Conservation (phyloP, 805 yeast species). For the Metschnikowia hibisci region DNA sequence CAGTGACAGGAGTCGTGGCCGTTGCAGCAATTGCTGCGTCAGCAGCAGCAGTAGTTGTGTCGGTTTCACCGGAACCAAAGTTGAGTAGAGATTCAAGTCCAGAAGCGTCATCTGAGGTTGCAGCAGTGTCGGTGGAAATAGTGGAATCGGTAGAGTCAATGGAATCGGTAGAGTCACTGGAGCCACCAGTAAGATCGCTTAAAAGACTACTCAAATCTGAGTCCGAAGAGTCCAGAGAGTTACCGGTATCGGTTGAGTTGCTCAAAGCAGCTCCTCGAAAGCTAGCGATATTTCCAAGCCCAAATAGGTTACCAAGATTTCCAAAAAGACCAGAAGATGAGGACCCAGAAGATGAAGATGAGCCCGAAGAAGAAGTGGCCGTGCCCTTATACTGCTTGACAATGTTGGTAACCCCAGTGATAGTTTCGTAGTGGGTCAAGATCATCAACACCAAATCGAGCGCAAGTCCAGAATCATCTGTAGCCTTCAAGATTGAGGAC, state of each 20-base stretch:
- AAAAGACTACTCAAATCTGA: conserved; percentile 4
- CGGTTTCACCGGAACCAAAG: not conserved
- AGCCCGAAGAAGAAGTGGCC: not conserved
- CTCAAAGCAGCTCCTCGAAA: not conserved
- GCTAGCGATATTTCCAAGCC: conserved; percentile 2
- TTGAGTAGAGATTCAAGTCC: conserved; percentile 3
- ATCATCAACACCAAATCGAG: conserved; percentile 23
- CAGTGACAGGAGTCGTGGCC: too few species aligned
- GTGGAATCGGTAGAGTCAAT: conserved; percentile 1
- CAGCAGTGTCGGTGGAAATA: conserved; percentile 4
- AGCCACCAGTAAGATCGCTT: conserved; percentile 6
- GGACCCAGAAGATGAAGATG: conserved; percentile 3
- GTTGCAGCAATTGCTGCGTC: too few species aligned
- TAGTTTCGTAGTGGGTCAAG: conserved; percentile 18
- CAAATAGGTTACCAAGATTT: conserved; percentile 4
- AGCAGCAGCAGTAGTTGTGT: not conserved
- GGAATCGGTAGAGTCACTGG: not conserved
- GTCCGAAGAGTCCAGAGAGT: not conserved
- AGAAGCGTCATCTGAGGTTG: conserved; percentile 1
- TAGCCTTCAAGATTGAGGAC: conserved; percentile 20
- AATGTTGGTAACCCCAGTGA: conserved; percentile 17
- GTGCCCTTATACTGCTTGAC: conserved; percentile 13
- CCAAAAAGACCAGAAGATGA: conserved; percentile 11
- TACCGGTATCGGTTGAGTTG: not conserved
- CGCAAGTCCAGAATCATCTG: conserved; percentile 25